Base-by-base conservation (phyloP, 2,329 filamentous ascomycete genomes). In the Xylaria sp. region DNA sequence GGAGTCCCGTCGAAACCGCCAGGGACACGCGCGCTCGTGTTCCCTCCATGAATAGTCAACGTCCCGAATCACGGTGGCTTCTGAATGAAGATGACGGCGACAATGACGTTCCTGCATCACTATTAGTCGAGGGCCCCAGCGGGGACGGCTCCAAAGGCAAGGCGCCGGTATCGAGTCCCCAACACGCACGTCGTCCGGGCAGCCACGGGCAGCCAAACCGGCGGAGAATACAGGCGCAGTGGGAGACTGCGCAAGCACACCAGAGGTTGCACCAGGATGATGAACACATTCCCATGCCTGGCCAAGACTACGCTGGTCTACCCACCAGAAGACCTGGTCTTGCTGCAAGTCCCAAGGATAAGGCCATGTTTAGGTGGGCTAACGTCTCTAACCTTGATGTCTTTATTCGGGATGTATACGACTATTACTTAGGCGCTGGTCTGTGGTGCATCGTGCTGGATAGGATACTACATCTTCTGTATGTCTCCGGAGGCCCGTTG, bases 341-440 rank as follows among this genome's bases (percentile, higher is more conserved):
- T 23, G 46, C 67, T 17, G 74, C 70, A 31, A 77, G 77, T 61
- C 81, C 82, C 13, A 89, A 89, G 79, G 92, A 95, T 77, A 92
- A 90, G 79, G 94, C 94, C 3, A 88, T 97, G 83, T 97, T 93
- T 91, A 88, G 93, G 80, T 97, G 94, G 92, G 93, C 93, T 63
- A 97, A 97, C 76, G 93, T 96, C 66, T 89, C 92, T 44, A 96
- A 97, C 76, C 84, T 97, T 62, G 94, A 97, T 80, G 91, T 89
- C 74, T 97, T 97, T 78, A 89, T 97, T 77, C 87, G 89, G 64
- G 92, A 89, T 70, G 93, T 97, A 3, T 97, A 97, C 78, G 86
- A 92, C 72, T 97, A 97, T 80, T 97, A 92, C 76, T 84, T 91
- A 60, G 92, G 91, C 1, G 91, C 93, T 71, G 94, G 94, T 0